Evolutionary conservation across 495 filamentous ascomycete species (phyloP).

Genomic region (Trichoderma gamsii): DNA sequence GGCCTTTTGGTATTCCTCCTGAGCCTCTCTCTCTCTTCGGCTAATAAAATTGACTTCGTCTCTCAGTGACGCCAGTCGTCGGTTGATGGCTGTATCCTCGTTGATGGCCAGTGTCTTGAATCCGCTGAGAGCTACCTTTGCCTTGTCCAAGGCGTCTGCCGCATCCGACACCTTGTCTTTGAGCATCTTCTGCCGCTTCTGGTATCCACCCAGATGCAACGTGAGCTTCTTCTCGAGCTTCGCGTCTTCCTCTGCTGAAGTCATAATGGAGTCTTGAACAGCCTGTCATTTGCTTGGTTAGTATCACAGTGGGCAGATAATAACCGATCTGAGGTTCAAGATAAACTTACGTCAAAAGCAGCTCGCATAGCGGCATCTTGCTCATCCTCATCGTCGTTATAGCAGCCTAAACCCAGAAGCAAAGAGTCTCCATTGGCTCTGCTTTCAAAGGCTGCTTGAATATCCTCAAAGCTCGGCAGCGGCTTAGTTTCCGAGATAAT

Average conservation of each 20-base stretch:
- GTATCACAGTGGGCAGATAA: constrained; percentile 14
- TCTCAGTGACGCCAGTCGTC: constrained; percentile 67
- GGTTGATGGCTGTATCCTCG: constrained; percentile 67
- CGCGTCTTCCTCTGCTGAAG: constrained; percentile 68
- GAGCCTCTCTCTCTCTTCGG: constrained; percentile 80
- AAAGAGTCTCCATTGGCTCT: constrained; percentile 47
- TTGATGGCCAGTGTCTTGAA: constrained; percentile 69
- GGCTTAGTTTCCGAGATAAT: constrained; percentile 65
- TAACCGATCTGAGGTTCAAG: constrained; percentile 3
- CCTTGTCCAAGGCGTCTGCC: constrained; percentile 66
- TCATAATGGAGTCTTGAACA: constrained; percentile 62
- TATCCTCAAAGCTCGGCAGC: constrained; percentile 52
- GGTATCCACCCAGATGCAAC: constrained; percentile 82
- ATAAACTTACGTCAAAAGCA: constrained; percentile 57
- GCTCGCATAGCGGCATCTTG: constrained; percentile 53
- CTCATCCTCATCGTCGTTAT: constrained; percentile 63
- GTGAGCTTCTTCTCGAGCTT: constrained; percentile 92
- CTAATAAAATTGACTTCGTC: constrained; percentile 80
- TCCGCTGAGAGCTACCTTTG: constrained; percentile 62
- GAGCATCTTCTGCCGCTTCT: constrained; percentile 74
- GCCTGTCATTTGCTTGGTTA: constrained; percentile 44
- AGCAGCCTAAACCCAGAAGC: constrained; percentile 71
- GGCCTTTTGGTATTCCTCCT: constrained; percentile 70
- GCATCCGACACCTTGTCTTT: constrained; percentile 77
- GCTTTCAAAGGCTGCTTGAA: constrained; percentile 62